Evolutionary conservation across 768 basidiomycete species (phyloP).

Genomic region (Botryobasidium botryosum): DNA sequence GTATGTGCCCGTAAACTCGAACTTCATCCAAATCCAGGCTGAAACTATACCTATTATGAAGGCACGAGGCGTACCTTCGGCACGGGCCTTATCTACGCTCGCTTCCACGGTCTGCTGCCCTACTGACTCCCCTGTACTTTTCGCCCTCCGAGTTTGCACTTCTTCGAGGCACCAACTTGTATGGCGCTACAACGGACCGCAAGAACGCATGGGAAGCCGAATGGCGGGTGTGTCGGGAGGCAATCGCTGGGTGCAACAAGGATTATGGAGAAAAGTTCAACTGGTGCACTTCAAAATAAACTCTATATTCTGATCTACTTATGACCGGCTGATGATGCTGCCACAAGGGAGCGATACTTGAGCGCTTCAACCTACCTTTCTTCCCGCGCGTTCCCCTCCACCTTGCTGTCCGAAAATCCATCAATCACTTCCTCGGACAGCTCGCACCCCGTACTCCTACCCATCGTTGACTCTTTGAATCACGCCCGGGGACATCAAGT

Average conservation of each 20-base stretch:
- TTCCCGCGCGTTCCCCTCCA: conserved; percentile 82
- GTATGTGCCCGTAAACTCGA: background rate
- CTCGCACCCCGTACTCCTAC: conserved; percentile 65
- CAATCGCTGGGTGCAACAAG: conserved; percentile 22
- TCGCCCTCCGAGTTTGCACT: conserved; percentile 39
- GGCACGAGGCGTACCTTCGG: conserved; percentile 9
- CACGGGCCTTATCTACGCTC: conserved; percentile 44
- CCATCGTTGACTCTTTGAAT: conserved; percentile 75
- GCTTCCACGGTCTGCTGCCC: conserved; percentile 37
- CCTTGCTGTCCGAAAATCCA: conserved; percentile 43
- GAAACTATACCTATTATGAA: background rate
- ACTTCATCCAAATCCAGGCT: background rate
- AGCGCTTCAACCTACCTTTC: conserved; percentile 62
- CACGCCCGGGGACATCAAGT: conserved; percentile 67
- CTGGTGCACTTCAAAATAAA: conserved; percentile 33
- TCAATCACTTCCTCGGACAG: conserved; percentile 27
- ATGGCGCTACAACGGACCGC: conserved; percentile 58
- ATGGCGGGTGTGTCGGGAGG: conserved; percentile 36
- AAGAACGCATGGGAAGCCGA: conserved; percentile 42
- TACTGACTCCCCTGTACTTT: conserved; percentile 66
- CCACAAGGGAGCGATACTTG: conserved; percentile 49
- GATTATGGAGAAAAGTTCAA: conserved; percentile 38
- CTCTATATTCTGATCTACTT: background rate
- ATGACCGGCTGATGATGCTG: background rate
- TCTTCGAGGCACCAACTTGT: conserved; percentile 65